Conservation (phyloP, 495 filamentous ascomycete species). For the Xylaria flabelliformis region DNA sequence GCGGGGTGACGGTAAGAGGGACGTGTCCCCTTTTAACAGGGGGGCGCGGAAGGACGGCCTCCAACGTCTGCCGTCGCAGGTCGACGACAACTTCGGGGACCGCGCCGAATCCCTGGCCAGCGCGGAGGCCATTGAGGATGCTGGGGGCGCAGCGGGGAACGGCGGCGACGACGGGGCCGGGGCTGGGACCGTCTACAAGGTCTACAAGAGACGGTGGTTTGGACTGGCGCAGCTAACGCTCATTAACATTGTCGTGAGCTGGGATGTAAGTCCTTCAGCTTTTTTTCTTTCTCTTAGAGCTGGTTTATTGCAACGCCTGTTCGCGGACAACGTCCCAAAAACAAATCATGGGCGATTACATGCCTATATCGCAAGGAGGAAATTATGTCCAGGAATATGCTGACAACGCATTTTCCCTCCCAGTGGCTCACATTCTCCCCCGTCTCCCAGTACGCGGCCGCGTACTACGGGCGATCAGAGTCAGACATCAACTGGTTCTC, state of each 20-base stretch:
- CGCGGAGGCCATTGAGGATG: constrained; percentile 23
- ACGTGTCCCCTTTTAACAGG: constrained; percentile 21
- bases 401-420: constrained; percentile 10
- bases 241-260: constrained; percentile 90
- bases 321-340: background rate
- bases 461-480: constrained; percentile 76
- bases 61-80: constrained; percentile 33
- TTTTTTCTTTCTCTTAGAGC: background rate
- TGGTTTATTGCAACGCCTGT: background rate
- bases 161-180: constrained; percentile 21
- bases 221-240: constrained; percentile 82
- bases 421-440: constrained; percentile 95
- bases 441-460: constrained; percentile 75
- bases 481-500: constrained; percentile 91
- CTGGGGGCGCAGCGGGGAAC: constrained; percentile 26
- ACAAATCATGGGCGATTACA: background rate
- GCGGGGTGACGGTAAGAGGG: background rate
- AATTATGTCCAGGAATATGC: background rate
- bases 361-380: too few species aligned
- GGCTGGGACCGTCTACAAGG: constrained; percentile 62
- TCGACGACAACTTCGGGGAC: constrained; percentile 27
- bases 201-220: constrained; percentile 91
- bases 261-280: constrained; percentile 74
- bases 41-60: constrained; percentile 30
- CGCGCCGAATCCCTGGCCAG: constrained; percentile 1